Conservation (phyloP, 345 rosid genomes). For the Gynandropsis gynandra region DNA sequence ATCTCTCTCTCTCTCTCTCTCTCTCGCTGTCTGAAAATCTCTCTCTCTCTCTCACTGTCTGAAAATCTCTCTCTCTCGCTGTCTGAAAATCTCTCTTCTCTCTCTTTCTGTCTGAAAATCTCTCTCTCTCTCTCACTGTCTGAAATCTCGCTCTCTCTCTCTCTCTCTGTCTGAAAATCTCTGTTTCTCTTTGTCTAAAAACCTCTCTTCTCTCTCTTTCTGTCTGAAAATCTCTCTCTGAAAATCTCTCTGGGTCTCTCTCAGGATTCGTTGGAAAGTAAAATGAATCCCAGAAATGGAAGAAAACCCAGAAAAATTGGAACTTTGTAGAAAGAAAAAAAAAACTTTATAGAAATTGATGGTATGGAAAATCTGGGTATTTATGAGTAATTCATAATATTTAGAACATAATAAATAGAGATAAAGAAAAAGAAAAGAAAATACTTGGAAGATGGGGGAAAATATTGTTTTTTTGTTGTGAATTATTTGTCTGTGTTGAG, state of each 20-base stretch:
- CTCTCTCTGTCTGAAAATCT: background rate
- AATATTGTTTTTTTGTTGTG: slow-evolving; percentile 15
- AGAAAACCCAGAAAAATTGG: background rate
- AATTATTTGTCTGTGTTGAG: background rate
- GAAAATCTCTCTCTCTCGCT: background rate
- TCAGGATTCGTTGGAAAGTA: too few relatives aligned
- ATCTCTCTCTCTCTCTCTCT: too few relatives aligned
- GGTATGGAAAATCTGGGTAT: background rate
- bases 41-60: background rate
- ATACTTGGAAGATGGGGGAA: slow-evolving; percentile 10
- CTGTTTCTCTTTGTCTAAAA: background rate
- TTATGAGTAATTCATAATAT: too few relatives aligned
- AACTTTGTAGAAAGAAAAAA: background rate
- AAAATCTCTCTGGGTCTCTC: too few relatives aligned
- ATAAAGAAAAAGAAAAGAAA: slow-evolving; percentile 20
- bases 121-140: background rate
- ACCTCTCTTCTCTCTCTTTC: too few relatives aligned
- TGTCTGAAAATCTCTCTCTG: too few relatives aligned
- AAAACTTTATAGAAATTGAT: slow-evolving; percentile 24
- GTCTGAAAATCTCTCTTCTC: background rate
- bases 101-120: background rate
- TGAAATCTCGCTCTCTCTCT: background rate
- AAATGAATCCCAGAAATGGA: background rate
- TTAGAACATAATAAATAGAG: too few relatives aligned
- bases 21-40: background rate